Evolutionary conservation across 2,329 filamentous ascomycete species (phyloP).

Genomic region (Pyricularia grisea): DNA sequence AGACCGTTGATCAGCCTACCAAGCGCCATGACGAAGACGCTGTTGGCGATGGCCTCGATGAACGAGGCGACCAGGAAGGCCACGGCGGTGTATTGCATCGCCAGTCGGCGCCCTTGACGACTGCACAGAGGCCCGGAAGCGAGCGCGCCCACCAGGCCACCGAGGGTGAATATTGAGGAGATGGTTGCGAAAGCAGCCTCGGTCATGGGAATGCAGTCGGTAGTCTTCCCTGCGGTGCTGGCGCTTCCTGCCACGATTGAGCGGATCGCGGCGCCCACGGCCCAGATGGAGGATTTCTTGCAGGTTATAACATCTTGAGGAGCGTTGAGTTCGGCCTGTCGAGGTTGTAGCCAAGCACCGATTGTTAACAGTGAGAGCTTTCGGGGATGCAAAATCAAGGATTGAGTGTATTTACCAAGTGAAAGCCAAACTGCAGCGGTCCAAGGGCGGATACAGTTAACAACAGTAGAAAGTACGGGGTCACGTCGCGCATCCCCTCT

Average conservation of each 20-base stretch:
- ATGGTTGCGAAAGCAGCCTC: slow-evolving; percentile 74
- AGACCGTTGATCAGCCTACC: slow-evolving; percentile 75
- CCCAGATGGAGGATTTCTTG: slow-evolving; percentile 41
- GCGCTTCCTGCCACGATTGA: neutral
- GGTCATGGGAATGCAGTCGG: slow-evolving; percentile 84
- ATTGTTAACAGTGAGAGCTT: slow-evolving; percentile 4
- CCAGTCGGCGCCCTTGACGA: slow-evolving; percentile 61
- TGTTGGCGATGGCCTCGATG: slow-evolving; percentile 62
- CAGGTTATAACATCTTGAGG: slow-evolving; percentile 92
- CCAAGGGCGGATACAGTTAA: slow-evolving; percentile 73
- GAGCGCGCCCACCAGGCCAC: slow-evolving; percentile 77
- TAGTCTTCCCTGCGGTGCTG: neutral
- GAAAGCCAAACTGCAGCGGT: slow-evolving; percentile 89
- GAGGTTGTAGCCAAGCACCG: neutral
- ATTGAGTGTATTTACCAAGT: slow-evolving; percentile 52
- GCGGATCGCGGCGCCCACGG: slow-evolving; percentile 26
- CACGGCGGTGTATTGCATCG: slow-evolving; percentile 68
- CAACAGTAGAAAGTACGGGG: slow-evolving; percentile 68
- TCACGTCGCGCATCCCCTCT: slow-evolving; percentile 38
- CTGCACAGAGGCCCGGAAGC: slow-evolving; percentile 72
- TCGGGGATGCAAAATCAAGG: slow-evolving; percentile 8
- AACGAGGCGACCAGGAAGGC: slow-evolving; percentile 70
- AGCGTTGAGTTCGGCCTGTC: slow-evolving; percentile 84
- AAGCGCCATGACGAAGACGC: slow-evolving; percentile 56
- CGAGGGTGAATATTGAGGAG: slow-evolving; percentile 84